These are phyloP conservation scores for Brasilioporus rufonigricans DNA, from an alignment of 768 basidiomycete species.

Conservation along the genomic window DNA sequence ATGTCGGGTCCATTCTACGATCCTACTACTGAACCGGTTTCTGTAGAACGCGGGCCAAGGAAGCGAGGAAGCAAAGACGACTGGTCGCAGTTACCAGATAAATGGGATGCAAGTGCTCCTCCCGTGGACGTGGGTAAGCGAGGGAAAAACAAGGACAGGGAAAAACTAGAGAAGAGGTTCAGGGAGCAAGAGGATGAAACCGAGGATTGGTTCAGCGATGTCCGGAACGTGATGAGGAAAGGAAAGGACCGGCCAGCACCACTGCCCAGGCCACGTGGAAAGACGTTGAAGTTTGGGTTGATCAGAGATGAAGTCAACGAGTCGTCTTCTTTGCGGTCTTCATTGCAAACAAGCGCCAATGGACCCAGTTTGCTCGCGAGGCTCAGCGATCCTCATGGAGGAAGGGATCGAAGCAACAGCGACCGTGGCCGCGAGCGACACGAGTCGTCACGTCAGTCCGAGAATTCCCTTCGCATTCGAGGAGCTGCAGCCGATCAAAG, in stretches of 20 bases:
- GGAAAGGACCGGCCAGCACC: slow-evolving; percentile 16
- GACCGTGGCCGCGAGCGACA: slow-evolving; percentile 6
- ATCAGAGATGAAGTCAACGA: slow-evolving; percentile 30
- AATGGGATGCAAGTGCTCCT: slow-evolving; percentile 46
- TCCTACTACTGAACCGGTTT: slow-evolving; percentile 32
- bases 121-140: slow-evolving; percentile 66
- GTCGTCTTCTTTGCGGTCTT: slow-evolving; percentile 16
- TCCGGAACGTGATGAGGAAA: slow-evolving; percentile 31
- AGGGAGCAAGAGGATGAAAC: slow-evolving; percentile 56
- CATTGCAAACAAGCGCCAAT: slow-evolving; percentile 18
- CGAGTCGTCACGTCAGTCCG: slow-evolving; percentile 2
- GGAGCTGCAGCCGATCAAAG: slow-evolving; percentile 27
- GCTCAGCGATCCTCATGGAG: slow-evolving; percentile 14
- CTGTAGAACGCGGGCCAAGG: slow-evolving; percentile 38
- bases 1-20: slow-evolving; percentile 67
- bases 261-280: slow-evolving; percentile 19
- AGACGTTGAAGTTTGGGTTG: slow-evolving; percentile 38
- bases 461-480: slow-evolving; percentile 26
- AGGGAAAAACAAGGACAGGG: slow-evolving; percentile 58
- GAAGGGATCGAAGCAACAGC: slow-evolving; percentile 1
- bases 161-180: slow-evolving; percentile 51
- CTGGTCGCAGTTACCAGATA: slow-evolving; percentile 34
- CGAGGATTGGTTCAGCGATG: slow-evolving; percentile 62
- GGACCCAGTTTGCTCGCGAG: slow-evolving; percentile 37
- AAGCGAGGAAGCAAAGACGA: slow-evolving; percentile 31